Evolutionary conservation across 345 rosid species (phyloP), one percentile per base, ranked within the genome.

Genomic region (Noccaea bulbosa): DNA sequence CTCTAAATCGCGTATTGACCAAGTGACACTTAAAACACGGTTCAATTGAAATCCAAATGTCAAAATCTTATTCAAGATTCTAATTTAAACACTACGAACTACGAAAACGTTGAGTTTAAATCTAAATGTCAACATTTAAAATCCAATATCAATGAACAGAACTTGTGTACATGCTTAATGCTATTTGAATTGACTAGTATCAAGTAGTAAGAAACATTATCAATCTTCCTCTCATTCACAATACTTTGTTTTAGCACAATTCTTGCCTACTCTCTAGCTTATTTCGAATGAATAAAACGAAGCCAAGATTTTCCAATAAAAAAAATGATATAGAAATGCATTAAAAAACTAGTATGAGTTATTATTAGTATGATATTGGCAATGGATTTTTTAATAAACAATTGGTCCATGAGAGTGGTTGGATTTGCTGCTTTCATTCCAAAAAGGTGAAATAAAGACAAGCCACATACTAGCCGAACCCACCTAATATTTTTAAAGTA

Each of bases 351-450:
- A n/a, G n/a, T n/a, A 5, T 3, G 43, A 16, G 55, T 56, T 59
- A 40, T 59, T 59, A 40, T 45, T 47, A 48, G 20, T 71, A 4
- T 22, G 57, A 46, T 38, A 46, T 27, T 40, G 47, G 32, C 4
- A 15, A 39, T 48, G 7, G 17, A 22, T 11, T 56, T 33, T 38
- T 2, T 7, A 41, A 33, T 59, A 74, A 58, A 74, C 50, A 58
- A 57, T 59, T 48, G 74, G 73, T 52, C 70, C 69, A 61, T 67
- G 38, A 30, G 55, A 71, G 82, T 70, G 0, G 85, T 80, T 80
- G 81, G 84, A 55, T 48, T 65, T 80, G 73, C 70, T 71, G 77
- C 70, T 75, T 74, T 76, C 60, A 80, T 75, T 69, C 80, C 65
- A 76, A 79, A 84, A 79, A 75, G 83, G 74, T 24, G 2, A 62